These are phyloP conservation scores for Fusarium sp. DNA, from an alignment of 2,329 filamentous ascomycete genomes.

Conservation along the genomic window DNA sequence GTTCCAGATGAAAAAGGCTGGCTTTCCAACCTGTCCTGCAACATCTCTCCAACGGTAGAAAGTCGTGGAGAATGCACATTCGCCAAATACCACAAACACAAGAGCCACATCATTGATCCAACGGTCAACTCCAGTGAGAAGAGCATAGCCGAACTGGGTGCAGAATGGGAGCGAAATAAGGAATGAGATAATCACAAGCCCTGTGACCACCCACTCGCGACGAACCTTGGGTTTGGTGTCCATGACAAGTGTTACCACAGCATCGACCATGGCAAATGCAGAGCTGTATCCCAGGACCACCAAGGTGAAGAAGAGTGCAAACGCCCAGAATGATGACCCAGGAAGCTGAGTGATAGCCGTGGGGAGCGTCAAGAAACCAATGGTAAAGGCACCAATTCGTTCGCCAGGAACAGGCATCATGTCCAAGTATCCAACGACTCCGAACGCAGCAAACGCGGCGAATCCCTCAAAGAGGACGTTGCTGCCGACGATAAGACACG, in stretches of 20 bases:
- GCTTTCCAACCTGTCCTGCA: slow-evolving; percentile 56
- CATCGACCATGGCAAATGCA: slow-evolving; percentile 70
- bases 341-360: slow-evolving; percentile 68
- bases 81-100: slow-evolving; percentile 65
- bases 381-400: slow-evolving; percentile 64
- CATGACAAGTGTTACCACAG: slow-evolving; percentile 64
- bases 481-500: slow-evolving; percentile 65
- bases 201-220: slow-evolving; percentile 61
- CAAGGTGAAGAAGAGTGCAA: slow-evolving; percentile 69
- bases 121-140: slow-evolving; percentile 65
- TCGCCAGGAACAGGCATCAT: slow-evolving; percentile 53
- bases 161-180: slow-evolving; percentile 67
- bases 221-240: slow-evolving; percentile 57
- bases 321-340: slow-evolving; percentile 67
- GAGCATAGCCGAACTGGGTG: slow-evolving; percentile 67
- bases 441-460: slow-evolving; percentile 61
- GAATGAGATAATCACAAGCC: slow-evolving; percentile 61
- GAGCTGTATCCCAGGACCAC: slow-evolving; percentile 69
- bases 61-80: slow-evolving; percentile 64
- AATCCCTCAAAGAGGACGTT: slow-evolving; percentile 69
- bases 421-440: slow-evolving; percentile 63
- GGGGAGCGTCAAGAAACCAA: slow-evolving; percentile 69
- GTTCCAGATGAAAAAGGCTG: slow-evolving; percentile 60
- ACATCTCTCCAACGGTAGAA: slow-evolving; percentile 65
- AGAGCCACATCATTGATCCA: slow-evolving; percentile 68